Evolutionary conservation across 805 yeast species (phyloP).

Genomic region (Metschnikowia shivogae): DNA sequence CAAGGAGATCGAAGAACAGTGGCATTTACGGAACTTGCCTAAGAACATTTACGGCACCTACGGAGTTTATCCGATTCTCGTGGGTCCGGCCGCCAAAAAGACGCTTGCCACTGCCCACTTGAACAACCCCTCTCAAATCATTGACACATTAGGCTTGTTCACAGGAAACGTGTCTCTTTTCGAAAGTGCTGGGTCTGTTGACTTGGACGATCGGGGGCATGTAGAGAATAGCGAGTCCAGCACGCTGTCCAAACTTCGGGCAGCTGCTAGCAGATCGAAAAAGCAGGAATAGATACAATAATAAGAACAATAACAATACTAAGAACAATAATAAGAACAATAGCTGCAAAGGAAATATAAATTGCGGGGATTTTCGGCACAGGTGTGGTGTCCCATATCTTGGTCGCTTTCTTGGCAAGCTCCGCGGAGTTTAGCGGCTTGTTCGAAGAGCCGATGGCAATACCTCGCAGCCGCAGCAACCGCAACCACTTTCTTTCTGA

Average conservation of each 20-base stretch:
- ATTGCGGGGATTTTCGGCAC: too few relatives aligned
- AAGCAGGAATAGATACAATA: slow-evolving; percentile 3
- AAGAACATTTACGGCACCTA: slow-evolving; percentile 47
- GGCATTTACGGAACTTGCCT: slow-evolving; percentile 42
- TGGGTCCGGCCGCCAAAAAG: slow-evolving; percentile 85
- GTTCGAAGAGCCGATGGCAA: too few relatives aligned
- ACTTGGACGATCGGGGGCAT: slow-evolving; percentile 76
- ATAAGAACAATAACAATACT: not conserved
- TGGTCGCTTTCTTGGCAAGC: too few relatives aligned
- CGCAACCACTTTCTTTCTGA: too few relatives aligned
- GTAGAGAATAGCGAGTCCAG: slow-evolving; percentile 46
- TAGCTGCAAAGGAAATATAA: too few relatives aligned
- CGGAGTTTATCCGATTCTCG: slow-evolving; percentile 81
- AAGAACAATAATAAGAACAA: not conserved
- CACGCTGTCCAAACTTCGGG: slow-evolving; percentile 36
- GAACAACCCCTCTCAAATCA: slow-evolving; percentile 76
- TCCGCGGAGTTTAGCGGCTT: too few relatives aligned
- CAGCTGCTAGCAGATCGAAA: slow-evolving; percentile 11
- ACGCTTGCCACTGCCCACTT: slow-evolving; percentile 85
- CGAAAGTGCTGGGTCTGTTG: slow-evolving; percentile 74
- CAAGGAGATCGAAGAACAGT: slow-evolving; percentile 52
- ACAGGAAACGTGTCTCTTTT: slow-evolving; percentile 76
- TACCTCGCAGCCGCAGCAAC: too few relatives aligned
- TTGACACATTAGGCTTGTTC: slow-evolving; percentile 76
- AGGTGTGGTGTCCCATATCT: too few relatives aligned